A percentile compares a stretch with the other conserved stretches of the same genome.
These are phyloP conservation scores for Monosporascus sp. DNA, from an alignment of 2,329 filamentous ascomycete genomes.

Conservation along the genomic window DNA sequence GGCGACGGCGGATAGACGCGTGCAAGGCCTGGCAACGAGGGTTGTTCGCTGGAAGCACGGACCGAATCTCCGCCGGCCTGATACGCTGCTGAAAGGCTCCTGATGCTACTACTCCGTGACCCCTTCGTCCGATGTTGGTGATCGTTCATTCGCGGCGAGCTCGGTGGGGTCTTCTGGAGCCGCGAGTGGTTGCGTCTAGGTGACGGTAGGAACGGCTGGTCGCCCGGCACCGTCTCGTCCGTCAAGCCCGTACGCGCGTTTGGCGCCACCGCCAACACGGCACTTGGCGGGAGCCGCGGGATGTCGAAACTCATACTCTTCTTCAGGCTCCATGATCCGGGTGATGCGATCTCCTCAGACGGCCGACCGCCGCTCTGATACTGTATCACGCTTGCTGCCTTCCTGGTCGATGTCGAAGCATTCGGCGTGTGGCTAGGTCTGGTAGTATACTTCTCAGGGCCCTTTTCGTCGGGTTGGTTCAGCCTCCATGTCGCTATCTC, in stretches of 20 bases:
- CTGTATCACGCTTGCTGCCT: constrained; percentile 49
- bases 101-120: constrained; percentile 41
- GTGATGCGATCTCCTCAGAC: constrained; percentile 28
- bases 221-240: constrained; percentile 55
- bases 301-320: constrained; percentile 39
- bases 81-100: constrained; percentile 37
- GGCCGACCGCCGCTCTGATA: constrained; percentile 36
- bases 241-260: constrained; percentile 59
- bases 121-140: constrained; percentile 33
- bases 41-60: constrained; percentile 29
- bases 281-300: constrained; percentile 37
- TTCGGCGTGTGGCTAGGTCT: constrained; percentile 28
- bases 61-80: constrained; percentile 31
- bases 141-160: constrained; percentile 25
- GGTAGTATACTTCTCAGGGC: constrained; percentile 15
- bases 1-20: constrained; percentile 40
- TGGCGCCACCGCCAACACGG: constrained; percentile 54
- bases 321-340: constrained; percentile 28
- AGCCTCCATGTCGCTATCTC: constrained; percentile 61
- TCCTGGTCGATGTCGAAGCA: constrained; percentile 34
- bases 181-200: constrained; percentile 50
- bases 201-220: constrained; percentile 51
- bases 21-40: constrained; percentile 24
- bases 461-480: constrained; percentile 28
- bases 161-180: constrained; percentile 44